Conservation (phyloP, 2,329 filamentous ascomycete species). For the Penicillium vulpinum region DNA sequence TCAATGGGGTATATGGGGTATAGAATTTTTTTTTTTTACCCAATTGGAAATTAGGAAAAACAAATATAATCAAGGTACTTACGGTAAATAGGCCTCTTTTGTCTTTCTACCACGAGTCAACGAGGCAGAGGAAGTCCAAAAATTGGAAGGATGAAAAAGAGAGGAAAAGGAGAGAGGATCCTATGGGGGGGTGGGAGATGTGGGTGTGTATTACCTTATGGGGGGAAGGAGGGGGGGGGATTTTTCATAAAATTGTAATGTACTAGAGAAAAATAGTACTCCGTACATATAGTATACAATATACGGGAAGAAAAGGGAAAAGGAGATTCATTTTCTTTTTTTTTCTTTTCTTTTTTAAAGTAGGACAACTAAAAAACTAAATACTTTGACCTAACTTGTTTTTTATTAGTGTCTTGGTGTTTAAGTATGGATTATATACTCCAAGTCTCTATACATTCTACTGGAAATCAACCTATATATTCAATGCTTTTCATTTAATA, state of each 20-base stretch:
- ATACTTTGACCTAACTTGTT: too few species aligned
- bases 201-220: slow-evolving; percentile 18
- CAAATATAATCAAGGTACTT: slow-evolving; percentile 18
- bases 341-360: background rate
- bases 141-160: slow-evolving; percentile 15
- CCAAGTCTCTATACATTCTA: background rate
- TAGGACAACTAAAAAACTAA: too few species aligned
- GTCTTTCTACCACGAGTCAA: slow-evolving; percentile 39
- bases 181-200: slow-evolving; percentile 14
- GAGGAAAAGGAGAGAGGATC: slow-evolving; percentile 28
- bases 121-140: slow-evolving; percentile 27
- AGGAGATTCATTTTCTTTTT: background rate
- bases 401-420: background rate
- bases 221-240: slow-evolving; percentile 17
- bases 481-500: background rate
- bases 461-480: background rate
- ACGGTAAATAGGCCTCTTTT: slow-evolving; percentile 27
- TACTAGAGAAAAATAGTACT: background rate
- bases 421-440: background rate
- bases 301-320: background rate
- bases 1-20: background rate
- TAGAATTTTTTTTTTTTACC: background rate
- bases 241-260: slow-evolving; percentile 5
- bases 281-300: background rate
- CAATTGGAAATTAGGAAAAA: background rate